These are phyloP conservation scores for Aspergillus novofumigatus DNA, from an alignment of 2,329 filamentous ascomycete species.

Conservation along the genomic window DNA sequence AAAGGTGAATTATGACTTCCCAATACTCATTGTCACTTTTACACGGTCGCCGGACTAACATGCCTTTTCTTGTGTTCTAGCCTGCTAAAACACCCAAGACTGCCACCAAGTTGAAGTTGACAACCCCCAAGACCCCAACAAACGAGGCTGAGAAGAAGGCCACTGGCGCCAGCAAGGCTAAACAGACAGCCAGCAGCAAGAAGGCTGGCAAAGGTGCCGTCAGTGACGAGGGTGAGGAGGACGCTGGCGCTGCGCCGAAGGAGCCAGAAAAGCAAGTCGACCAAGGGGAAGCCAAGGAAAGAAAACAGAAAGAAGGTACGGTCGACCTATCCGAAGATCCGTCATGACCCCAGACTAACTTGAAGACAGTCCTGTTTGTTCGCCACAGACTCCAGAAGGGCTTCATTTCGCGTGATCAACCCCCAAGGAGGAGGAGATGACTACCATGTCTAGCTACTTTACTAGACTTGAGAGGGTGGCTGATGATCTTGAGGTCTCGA, in stretches of 20 bases:
- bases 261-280: slow-evolving; percentile 52
- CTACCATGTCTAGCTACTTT: slow-evolving; percentile 41
- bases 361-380: slow-evolving; percentile 70
- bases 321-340: background rate
- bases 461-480: slow-evolving; percentile 66
- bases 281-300: slow-evolving; percentile 52
- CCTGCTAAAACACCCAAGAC: slow-evolving; percentile 64
- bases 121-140: slow-evolving; percentile 56
- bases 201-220: slow-evolving; percentile 54
- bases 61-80: slow-evolving; percentile 37
- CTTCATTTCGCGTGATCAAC: slow-evolving; percentile 76
- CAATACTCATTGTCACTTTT: background rate
- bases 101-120: slow-evolving; percentile 48
- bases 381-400: slow-evolving; percentile 94
- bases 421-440: slow-evolving; percentile 72
- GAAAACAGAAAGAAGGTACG: slow-evolving; percentile 56
- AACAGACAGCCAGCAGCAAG: slow-evolving; percentile 54
- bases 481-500: slow-evolving; percentile 78
- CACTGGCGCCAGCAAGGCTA: slow-evolving; percentile 49
- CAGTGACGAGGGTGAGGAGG: slow-evolving; percentile 57
- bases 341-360: slow-evolving; percentile 12
- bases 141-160: slow-evolving; percentile 46
- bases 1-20: slow-evolving; percentile 49
- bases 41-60: slow-evolving; percentile 1
- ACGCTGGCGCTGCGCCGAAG: slow-evolving; percentile 51